Conservation (phyloP, 2,329 filamentous ascomycete genomes). For the Rutstroemia sp. region DNA sequence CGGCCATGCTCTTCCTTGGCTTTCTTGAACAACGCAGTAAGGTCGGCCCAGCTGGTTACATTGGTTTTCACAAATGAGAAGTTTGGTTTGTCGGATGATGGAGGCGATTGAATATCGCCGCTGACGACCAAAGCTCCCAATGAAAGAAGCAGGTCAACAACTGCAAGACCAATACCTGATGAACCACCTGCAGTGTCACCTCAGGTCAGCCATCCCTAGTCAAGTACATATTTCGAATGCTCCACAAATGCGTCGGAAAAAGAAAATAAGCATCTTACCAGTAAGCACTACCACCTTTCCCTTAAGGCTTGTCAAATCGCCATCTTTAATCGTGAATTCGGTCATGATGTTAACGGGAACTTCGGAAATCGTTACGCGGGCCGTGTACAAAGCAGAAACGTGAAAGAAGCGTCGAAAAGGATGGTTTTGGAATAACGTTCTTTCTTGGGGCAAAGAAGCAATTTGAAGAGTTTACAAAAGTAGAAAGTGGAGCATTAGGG, state of each 20-base stretch:
- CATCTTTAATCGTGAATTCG: conserved; percentile 39
- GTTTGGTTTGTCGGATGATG: conserved; percentile 21
- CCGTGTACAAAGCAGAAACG: too few species aligned
- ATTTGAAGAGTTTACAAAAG: too few species aligned
- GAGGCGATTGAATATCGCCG: conserved; percentile 42
- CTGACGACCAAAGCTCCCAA: conserved; percentile 48
- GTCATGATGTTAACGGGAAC: conserved; percentile 30
- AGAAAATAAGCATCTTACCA: conserved; percentile 29
- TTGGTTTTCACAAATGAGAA: conserved; percentile 37
- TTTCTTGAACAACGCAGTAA: conserved; percentile 43
- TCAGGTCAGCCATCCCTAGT: conserved; percentile 1
- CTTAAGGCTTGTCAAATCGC: conserved; percentile 36
- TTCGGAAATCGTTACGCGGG: too few species aligned
- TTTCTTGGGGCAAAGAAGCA: too few species aligned
- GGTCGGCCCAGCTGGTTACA: conserved; percentile 37
- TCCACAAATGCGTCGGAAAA: not conserved
- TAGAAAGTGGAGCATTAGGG: too few species aligned
- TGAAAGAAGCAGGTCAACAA: conserved; percentile 42
- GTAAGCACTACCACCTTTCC: conserved; percentile 47
- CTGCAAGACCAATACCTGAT: conserved; percentile 53
- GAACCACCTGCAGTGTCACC: conserved; percentile 39
- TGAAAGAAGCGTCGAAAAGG: too few species aligned
- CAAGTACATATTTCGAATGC: too few species aligned
- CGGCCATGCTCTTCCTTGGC: conserved; percentile 31
- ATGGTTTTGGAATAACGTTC: too few species aligned